These are phyloP conservation scores for Pneumocystis canis DNA, from an alignment of 1,139 yeast species.

Conservation along the genomic window DNA sequence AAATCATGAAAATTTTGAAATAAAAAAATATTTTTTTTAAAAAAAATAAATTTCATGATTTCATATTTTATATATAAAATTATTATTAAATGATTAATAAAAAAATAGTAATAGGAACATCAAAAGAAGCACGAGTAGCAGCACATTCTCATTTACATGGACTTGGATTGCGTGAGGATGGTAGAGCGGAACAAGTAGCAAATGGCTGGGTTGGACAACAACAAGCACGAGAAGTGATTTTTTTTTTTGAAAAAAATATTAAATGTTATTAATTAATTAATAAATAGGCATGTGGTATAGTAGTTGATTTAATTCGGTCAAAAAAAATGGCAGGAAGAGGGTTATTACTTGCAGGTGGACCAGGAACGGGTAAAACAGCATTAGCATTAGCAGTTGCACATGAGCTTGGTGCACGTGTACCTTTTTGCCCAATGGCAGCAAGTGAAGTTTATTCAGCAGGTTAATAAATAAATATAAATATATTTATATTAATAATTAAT, in stretches of 20 bases:
- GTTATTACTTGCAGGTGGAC: constrained; percentile 49
- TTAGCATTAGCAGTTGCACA: constrained; percentile 79
- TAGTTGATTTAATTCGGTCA: constrained; percentile 84
- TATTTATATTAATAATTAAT: too few relatives aligned
- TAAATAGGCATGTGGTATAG: constrained; percentile 66
- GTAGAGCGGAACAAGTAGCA: constrained; percentile 68
- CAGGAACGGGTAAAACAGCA: constrained; percentile 5
- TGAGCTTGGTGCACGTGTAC: constrained; percentile 95
- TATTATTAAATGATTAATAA: too few relatives aligned
- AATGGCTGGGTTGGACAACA: constrained; percentile 94
- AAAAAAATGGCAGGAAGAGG: constrained; percentile 94
- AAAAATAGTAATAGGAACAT: neutral
- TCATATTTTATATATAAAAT: too few relatives aligned
- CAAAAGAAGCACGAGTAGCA: constrained; percentile 66
- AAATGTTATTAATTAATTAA: neutral
- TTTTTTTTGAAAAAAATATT: neutral
- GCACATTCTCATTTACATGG: constrained; percentile 97
- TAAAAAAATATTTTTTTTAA: too few relatives aligned
- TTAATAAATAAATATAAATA: too few relatives aligned
- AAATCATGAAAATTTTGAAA: too few relatives aligned
- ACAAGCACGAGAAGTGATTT: constrained; percentile 60
- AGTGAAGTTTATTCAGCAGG: constrained; percentile 78
- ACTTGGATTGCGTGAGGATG: constrained; percentile 81
- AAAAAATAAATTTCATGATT: too few relatives aligned
- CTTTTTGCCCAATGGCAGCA: constrained; percentile 95